Evolutionary conservation across 495 filamentous ascomycete species (phyloP), one percentile per base, ranked within the genome.

Genomic region (Bacidia rubella): DNA sequence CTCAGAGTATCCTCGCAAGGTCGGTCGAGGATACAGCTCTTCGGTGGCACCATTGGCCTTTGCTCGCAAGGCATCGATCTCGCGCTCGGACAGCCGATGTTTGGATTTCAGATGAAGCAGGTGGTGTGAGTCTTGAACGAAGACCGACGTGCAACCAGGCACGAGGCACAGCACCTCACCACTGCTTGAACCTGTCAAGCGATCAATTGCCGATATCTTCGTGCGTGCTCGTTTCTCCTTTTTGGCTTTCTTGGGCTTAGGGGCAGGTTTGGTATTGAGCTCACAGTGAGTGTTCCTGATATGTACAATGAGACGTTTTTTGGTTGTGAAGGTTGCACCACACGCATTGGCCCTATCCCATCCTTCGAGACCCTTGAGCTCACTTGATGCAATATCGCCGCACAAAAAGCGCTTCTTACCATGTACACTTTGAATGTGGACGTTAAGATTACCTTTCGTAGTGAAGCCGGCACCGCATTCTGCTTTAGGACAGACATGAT

Each of bases 221-320:
- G 62, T 62, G 29, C 64, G 39, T 26, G 25, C 20, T n/a, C 32
- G 15, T 38, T 49, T 24, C 55, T 56, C 39, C 5, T 35, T 26
- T 55, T 51, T 40, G 47, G 47, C n/a, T 54, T 38, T 26, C 55
- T 51, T 40, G 47, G 47, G 19, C 64, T 45, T 45, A 66, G 63
- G 72, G 71, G 67, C 59, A 43, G 69, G 70, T 32, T 57, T 59
- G 40, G 71, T 64, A 21, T 68, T 63, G 29, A 79, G 68, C 2
- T 80, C 79, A 32, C 92, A 61, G 63, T 95, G 89, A 0, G 81
- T 67, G 10, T 77, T 86, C 20, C 85, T 80, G 38, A 93, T 73
- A 57, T 95, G 89, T 44, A 87, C 83, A 66, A 89, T 85, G 0
- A 95, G 70, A 46, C 75, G 79, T n/a, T 74, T 68, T 63, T 88